These are phyloP conservation scores for Metarhizium guizhouense DNA, from an alignment of 2,329 filamentous ascomycete species.

Conservation along the genomic window DNA sequence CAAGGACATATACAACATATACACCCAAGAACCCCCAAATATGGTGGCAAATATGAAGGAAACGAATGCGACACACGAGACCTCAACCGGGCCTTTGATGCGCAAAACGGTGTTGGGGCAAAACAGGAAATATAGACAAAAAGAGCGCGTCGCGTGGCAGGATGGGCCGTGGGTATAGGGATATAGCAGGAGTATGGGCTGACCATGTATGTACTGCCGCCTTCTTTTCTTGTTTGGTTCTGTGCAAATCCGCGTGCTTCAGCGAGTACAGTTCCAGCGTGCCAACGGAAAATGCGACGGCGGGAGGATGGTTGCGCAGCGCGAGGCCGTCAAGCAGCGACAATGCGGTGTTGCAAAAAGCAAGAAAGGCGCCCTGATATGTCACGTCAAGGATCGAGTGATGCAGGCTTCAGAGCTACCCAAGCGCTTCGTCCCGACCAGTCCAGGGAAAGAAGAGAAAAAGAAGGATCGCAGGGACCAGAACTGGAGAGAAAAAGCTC, in stretches of 20 bases:
- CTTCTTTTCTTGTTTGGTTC: neutral
- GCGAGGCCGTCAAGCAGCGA: neutral
- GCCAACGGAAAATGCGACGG: neutral
- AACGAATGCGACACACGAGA: neutral
- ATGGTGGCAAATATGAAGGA: neutral
- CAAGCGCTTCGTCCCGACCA: neutral
- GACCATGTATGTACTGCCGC: neutral
- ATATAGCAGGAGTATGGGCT: neutral
- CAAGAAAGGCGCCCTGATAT: neutral
- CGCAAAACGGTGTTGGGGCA: neutral
- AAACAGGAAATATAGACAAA: neutral
- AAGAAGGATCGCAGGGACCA: constrained; percentile 1
- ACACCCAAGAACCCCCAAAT: neutral
- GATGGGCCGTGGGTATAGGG: neutral
- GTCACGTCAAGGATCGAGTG: neutral
- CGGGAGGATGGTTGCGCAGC: neutral
- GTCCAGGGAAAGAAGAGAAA: neutral
- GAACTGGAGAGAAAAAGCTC: neutral
- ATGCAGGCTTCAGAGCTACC: neutral
- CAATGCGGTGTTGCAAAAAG: neutral
- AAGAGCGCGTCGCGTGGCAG: neutral
- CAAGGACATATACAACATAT: neutral
- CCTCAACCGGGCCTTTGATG: neutral
- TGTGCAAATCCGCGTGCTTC: neutral
- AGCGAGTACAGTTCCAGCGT: neutral